Evolutionary conservation across 148 eudicot species (phyloP).

Genomic region (Mesembryanthemum crystallinum): DNA sequence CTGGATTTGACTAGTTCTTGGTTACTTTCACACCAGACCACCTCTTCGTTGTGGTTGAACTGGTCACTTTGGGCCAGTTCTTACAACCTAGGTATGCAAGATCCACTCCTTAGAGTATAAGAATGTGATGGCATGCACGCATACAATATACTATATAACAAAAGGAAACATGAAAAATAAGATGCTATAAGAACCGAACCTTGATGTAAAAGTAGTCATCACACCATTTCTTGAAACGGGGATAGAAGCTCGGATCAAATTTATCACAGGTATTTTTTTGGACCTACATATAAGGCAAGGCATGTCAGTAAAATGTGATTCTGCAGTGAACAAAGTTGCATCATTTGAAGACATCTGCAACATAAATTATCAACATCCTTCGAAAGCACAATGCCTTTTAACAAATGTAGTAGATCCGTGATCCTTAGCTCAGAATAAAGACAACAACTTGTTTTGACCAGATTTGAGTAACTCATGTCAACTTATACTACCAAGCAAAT

Average conservation of each 20-base stretch:
- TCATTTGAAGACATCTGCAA: neutral
- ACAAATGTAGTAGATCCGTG: neutral
- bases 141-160: neutral
- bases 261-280: slow-evolving; percentile 94
- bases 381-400: neutral
- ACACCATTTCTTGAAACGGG: slow-evolving; percentile 99
- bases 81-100: neutral
- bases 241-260: slow-evolving; percentile 83
- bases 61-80: neutral
- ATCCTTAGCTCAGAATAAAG: neutral
- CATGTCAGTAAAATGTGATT: slow-evolving; percentile 8
- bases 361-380: neutral
- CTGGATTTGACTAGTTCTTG: neutral
- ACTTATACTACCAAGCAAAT: neutral
- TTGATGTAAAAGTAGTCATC: slow-evolving; percentile 95
- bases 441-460: neutral
- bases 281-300: slow-evolving; percentile 47
- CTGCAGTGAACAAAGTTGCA: neutral
- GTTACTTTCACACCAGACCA: neutral
- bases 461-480: neutral
- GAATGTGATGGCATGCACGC: neutral
- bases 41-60: neutral
- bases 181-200: slow-evolving; percentile 30
- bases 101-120: neutral
- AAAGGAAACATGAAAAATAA: neutral